Evolutionary conservation across 2,329 filamentous ascomycete species (phyloP), one percentile per base, ranked within the genome.

Genomic region (Exophiala viscosa): DNA sequence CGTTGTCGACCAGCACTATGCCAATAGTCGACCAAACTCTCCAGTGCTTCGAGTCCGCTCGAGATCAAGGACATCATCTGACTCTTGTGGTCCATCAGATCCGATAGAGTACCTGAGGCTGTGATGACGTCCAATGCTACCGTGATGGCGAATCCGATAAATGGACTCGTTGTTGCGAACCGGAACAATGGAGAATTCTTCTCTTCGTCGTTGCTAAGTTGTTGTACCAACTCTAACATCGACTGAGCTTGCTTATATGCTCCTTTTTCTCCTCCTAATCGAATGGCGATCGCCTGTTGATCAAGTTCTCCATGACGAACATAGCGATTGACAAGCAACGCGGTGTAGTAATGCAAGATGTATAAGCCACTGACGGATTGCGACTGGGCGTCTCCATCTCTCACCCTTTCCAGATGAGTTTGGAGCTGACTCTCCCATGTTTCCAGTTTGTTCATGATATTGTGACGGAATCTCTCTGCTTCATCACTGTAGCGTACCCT

Each of bases 51-150:
- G 33, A 81, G 67, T 0, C 79, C 79, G 31, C 76, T 74, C 14
- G 72, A 69, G 45, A 87, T 75, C 9, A 77, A 74, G 8, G 79
- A 74, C 34, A 86, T 74, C 20, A 80, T 71, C 18, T 39, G 42
- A 17, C 55, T 55, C 31, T 53, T 33, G 5, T 44, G 15, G 9
- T 73, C 70, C 1, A 75, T 66, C 9, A 87, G 65, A 10, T 77
- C 73, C 0, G 73, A 68, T 5, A 84, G 66, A 1, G 73, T 64
- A 1, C 84, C 82, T 4, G 78, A 80, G 0, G 84, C 80, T 10
- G 81, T 81, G 50, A 88, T 73, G 1, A 87, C 80, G 60, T 90
- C 86, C 32, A 85, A 74, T 0, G 85, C 84, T 43, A 83, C 77
- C 32, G 84, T 71, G 18, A 86, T 76, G 5, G 79, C 77, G 58